phyloP scores from a whole-genome alignment of 768 basidiomycete genomes.

The Asterophora parasitica region DNA sequence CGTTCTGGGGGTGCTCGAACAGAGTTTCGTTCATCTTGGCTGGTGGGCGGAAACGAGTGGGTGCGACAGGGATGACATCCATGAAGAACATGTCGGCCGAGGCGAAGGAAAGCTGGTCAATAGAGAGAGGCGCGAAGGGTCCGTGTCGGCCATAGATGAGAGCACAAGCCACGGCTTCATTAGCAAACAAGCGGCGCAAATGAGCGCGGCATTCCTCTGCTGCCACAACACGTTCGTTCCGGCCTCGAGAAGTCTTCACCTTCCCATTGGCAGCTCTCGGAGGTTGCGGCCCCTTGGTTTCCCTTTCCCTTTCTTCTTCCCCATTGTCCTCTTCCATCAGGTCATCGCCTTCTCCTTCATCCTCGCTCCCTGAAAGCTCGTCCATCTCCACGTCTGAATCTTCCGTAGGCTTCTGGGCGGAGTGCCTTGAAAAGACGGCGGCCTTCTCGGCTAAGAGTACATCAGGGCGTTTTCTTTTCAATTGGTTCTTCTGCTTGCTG shows the following conservation, averaged over 20 bases:
- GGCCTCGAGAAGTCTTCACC: constrained; percentile 69
- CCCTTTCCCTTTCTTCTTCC: constrained; percentile 23
- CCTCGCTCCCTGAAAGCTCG: constrained; percentile 43
- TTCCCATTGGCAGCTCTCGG: constrained; percentile 75
- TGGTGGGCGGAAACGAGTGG: constrained; percentile 94
- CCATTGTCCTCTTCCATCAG: constrained; percentile 47
- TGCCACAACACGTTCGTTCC: constrained; percentile 86
- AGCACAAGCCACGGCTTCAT: constrained; percentile 77
- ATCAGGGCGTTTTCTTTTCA: constrained; percentile 65
- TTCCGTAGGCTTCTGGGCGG: constrained; percentile 21
- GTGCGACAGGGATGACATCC: constrained; percentile 86
- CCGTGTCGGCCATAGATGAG: constrained; percentile 93
- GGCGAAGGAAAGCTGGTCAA: constrained; percentile 59
- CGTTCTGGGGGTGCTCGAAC: constrained; percentile 96
- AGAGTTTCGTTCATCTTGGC: constrained; percentile 86
- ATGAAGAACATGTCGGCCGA: constrained; percentile 97
- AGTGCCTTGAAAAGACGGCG: constrained; percentile 20
- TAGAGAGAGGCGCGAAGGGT: constrained; percentile 59
- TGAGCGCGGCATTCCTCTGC: constrained; percentile 94
- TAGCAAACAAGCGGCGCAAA: constrained; percentile 80
- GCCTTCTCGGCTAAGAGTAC: constrained; percentile 58
- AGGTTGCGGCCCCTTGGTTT: constrained; percentile 22
- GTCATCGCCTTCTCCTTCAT: constrained; percentile 38
- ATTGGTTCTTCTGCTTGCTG: constrained; percentile 64
- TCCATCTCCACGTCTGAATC: constrained; percentile 49